Evolutionary conservation across 768 basidiomycete genomes (phyloP), one percentile per base, ranked within the genome.

Genomic region (Suillus discolor): DNA sequence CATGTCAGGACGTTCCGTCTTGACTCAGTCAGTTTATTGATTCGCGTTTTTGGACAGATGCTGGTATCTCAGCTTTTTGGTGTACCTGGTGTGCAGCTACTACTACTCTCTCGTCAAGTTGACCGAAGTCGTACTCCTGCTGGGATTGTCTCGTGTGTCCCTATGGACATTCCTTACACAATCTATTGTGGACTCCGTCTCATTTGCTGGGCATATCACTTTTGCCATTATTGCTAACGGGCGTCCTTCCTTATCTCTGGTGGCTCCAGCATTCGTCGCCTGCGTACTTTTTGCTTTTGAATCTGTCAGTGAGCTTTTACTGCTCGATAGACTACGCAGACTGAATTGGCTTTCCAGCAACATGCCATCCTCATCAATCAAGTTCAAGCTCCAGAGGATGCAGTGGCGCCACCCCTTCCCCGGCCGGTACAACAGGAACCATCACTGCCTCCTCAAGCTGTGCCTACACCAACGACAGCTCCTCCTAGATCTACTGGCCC

Each of bases 171-270:
- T 96, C 73, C 81, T 94, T 25, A 79, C 88, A 7, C 93, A 96
- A 75, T 85, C 90, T 6, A 85, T 89, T 1, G 84, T 93, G 23
- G 95, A 97, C 72, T 86, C 91, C 0, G 88, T 94, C 51, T 88
- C 92, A 0, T 96, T 97, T 73, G 92, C 92, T 23, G 91, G 91
- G 0, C 93, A 96, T 71, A 88, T 96, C 62, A 96, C 94, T 0
- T 90, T 97, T 65, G 93, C 92, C 5, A 90, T 96, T 64, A 79
- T 96, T 44, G 88, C 92, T 3, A 91, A 96, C 66, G 94, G 94
- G 51, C 80, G 89, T 38, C 86, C 93, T 2, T 94, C 93, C 1
- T 76, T 97, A 28, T 89, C 93, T 1, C 82, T 96, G 31, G 82
- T 96, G 47, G 90, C 91, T 0, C 94, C 95, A 2, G 93, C 93